Evolutionary conservation across 176 grass and related monocot genomes (phyloP).

Genomic region (Hordeum vulgare): DNA sequence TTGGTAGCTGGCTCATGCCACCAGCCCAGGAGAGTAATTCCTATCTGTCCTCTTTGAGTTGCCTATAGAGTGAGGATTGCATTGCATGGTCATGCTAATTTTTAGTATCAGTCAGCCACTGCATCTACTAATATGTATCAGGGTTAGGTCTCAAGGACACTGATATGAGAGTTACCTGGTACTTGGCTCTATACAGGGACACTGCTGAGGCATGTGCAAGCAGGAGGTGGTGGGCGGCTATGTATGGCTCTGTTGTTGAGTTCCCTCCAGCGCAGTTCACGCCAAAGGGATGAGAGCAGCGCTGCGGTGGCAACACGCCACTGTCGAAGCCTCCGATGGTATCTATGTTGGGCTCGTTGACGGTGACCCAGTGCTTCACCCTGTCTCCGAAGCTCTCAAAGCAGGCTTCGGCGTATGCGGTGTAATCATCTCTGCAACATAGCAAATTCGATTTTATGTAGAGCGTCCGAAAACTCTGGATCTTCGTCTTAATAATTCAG

Average conservation of each 20-base stretch:
- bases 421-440: constrained; percentile 58
- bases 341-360: constrained; percentile 73
- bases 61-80: neutral
- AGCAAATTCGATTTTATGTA: neutral
- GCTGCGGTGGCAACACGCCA: constrained; percentile 34
- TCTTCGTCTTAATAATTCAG: neutral
- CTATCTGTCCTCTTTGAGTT: constrained; percentile 61
- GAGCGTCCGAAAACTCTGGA: neutral
- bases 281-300: constrained; percentile 66
- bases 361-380: constrained; percentile 65
- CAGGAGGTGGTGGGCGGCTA: constrained; percentile 35
- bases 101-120: neutral
- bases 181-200: constrained; percentile 49
- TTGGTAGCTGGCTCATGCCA: constrained; percentile 54
- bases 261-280: constrained; percentile 43
- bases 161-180: constrained; percentile 13
- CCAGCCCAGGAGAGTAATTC: constrained; percentile 52
- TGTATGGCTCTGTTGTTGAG: constrained; percentile 61
- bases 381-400: constrained; percentile 65
- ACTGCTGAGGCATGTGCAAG: constrained; percentile 46
- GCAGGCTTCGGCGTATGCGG: constrained; percentile 56
- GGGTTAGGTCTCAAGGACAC: neutral
- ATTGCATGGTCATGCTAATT: neutral
- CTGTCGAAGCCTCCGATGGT: constrained; percentile 32
- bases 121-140: neutral